Percentiles rank a stretch among this genome's conserved stretches.
Evolutionary conservation across 2,329 filamentous ascomycete genomes (phyloP).

Genomic region (Ophiostoma quercus): DNA sequence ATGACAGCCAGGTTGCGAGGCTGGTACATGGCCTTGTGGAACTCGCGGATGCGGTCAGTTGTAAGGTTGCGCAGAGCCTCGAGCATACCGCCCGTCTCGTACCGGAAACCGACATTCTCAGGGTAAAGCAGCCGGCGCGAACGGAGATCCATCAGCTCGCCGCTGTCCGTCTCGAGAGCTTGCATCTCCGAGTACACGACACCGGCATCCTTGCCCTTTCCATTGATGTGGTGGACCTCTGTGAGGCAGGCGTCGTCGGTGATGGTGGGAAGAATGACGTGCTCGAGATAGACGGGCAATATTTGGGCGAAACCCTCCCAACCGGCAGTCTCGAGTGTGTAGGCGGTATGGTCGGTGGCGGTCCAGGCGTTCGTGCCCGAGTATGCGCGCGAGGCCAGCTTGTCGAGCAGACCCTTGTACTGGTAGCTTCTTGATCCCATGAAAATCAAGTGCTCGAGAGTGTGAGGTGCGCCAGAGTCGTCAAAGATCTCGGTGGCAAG

Average conservation of each 20-base stretch:
- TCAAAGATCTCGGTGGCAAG: slow-evolving; percentile 96
- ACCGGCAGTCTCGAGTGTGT: slow-evolving; percentile 88
- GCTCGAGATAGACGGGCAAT: slow-evolving; percentile 89
- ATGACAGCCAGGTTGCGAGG: slow-evolving; percentile 90
- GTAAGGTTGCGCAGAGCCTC: slow-evolving; percentile 81
- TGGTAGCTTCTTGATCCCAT: slow-evolving; percentile 91
- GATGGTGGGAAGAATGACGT: slow-evolving; percentile 83
- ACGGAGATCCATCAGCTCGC: slow-evolving; percentile 81
- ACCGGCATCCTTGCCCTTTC: slow-evolving; percentile 87
- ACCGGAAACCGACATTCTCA: slow-evolving; percentile 84
- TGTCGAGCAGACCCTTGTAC: slow-evolving; percentile 93
- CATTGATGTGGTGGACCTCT: slow-evolving; percentile 94
- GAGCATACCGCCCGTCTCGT: slow-evolving; percentile 98
- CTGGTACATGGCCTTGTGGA: slow-evolving; percentile 96
- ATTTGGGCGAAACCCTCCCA: slow-evolving; percentile 97
- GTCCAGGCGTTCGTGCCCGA: slow-evolving; percentile 97
- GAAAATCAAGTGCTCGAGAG: slow-evolving; percentile 75
- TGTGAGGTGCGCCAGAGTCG: slow-evolving; percentile 88
- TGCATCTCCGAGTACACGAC: slow-evolving; percentile 99
- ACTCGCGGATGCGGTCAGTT: slow-evolving; percentile 84
- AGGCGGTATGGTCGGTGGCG: slow-evolving; percentile 90
- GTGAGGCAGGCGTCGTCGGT: slow-evolving; percentile 92
- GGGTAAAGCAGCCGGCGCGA: slow-evolving; percentile 80
- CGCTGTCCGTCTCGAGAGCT: slow-evolving; percentile 77
- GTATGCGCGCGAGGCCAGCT: slow-evolving; percentile 87